Evolutionary conservation across 2,329 filamentous ascomycete species (phyloP), one percentile per base, ranked within the genome.

Genomic region (Epichloe elymi): DNA sequence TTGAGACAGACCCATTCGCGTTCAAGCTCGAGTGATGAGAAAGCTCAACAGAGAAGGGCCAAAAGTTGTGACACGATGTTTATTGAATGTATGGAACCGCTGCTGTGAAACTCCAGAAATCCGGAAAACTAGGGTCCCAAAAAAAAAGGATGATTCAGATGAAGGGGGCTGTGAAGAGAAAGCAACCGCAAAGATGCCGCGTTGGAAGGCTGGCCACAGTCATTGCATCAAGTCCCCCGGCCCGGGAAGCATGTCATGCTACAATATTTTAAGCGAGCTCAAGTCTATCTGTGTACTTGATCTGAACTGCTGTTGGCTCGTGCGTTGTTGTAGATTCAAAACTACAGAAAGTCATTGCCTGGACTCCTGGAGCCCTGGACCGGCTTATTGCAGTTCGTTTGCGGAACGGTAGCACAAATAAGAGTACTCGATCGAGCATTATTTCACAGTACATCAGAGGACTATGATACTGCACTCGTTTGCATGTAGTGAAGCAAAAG

Each of bases 321-420:
- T 49, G 47, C 47, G 20, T 17, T 20, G n/a, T 26, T 26, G 19
- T 20, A 23, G 19, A 30, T 10, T 10, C 20, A 15, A 1, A 20
- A 43, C 14, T 43, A 30, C 41, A 30, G 41, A 11, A 33, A 48
- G n/a, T 12, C n/a, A 19, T 17, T 30, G 14, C 30, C 30, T 30
- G 30, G 26, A 30, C 26, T 30, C 26, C 26, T 30, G 26, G 26
- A 10, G 8, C 8, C 26, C 26, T 30, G 26, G 30, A 10, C 30
- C 47, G 47, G 47, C 47, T 49, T 17, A 4, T 42, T 49, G 47
- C 47, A 48, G 36, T 20, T 48, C 12, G 12, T 23, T 48, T 40
- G 46, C 14, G 38, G 3, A 48, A 48, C 46, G 19, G 46, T 48
- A 33, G 46, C 26, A 48, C 46, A 19, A 19, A 33, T 36, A 47